phyloP scores from a whole-genome alignment of 768 basidiomycete species.

The Russula vinacea region DNA sequence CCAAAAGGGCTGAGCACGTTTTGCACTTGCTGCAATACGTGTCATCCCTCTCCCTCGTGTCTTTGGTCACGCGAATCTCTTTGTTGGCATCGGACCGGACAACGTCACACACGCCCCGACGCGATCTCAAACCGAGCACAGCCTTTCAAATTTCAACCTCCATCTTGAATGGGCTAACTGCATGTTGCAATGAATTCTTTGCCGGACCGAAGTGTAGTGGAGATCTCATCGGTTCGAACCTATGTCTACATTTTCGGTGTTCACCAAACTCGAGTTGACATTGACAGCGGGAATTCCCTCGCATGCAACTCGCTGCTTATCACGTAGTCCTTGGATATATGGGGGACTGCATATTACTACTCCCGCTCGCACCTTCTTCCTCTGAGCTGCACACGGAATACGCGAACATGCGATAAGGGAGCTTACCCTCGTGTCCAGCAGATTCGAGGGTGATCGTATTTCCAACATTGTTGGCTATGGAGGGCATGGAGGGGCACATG shows the following conservation, averaged over 20 bases:
- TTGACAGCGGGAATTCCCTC: background rate
- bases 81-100: background rate
- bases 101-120: background rate
- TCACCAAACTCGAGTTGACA: background rate
- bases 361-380: background rate
- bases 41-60: background rate
- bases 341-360: background rate
- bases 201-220: background rate
- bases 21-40: background rate
- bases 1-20: too few species aligned
- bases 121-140: background rate
- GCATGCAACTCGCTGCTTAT: background rate
- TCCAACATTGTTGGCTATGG: background rate
- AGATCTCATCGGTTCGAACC: background rate
- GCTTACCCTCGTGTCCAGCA: slow-evolving; percentile 1
- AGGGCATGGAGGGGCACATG: background rate
- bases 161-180: background rate
- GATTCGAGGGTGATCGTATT: background rate
- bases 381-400: background rate
- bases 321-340: too few species aligned
- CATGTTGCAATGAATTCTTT: background rate
- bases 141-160: background rate
- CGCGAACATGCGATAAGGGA: background rate
- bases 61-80: slow-evolving; percentile 2
- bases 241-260: background rate